Base-by-base conservation (phyloP, 768 basidiomycete genomes). In the Boletus pseudo-olivaceus region DNA sequence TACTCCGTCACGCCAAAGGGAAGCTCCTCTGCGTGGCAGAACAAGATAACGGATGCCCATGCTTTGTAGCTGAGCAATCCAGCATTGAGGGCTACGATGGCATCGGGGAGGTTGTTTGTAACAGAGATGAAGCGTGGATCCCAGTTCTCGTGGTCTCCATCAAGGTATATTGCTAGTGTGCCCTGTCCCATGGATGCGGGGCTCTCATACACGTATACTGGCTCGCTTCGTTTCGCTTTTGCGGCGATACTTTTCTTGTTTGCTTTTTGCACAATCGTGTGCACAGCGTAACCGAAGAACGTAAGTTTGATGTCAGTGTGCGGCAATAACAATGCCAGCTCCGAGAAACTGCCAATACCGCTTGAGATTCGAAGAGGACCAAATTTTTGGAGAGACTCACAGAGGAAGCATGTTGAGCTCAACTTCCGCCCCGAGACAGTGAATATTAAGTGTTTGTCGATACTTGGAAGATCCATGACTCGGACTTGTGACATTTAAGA, bases 311-410 rank as follows among this genome's bases (percentile, higher is more conserved):
- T 67, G 55, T 79, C 76, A 19, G 76, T 76, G 57, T 78, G 62
- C 17, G 76, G 77, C 17, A 77, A 60, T 35, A 78, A 62, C 23
- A 80, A 61, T 5, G 76, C 79, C 35, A 80, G 61, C 57, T 80
- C 78, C 14, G 75, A 72, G 58, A 77, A 79, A 33, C 79, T 77
- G 49, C 30, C 29, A 37, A 45, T 15, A 23, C 23, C n/a, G 11
- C 54, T 20, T 53, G 47, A 49, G 47, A 26, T 17, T 19, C 15
- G 39, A 49, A 34, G 30, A 23, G 10, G 14, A 34, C 3, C 2
- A 9, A 33, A 8, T 27, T 27, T 41, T 15, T 26, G 19, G 19
- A 51, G 33, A 10, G 17, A 72, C 75, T 29, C 42, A 78, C 77
- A 75, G 47, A 15, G 74, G 77, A 33, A 76, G 61, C 59, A 71